phyloP scores from a whole-genome alignment of 805 yeast genomes.

The Henningerozyma blattae region DNA sequence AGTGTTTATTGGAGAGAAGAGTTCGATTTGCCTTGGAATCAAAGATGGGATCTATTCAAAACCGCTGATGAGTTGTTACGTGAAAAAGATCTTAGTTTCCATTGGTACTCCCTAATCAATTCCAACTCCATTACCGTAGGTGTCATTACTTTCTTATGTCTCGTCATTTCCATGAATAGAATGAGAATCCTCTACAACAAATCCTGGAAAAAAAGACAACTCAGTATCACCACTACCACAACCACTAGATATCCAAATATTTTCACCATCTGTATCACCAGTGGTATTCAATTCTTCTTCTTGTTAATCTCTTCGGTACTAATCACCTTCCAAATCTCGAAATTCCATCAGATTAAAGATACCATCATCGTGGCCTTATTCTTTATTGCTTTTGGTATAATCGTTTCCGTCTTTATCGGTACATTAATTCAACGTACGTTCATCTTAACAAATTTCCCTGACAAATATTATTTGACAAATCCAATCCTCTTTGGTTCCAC shows the following conservation, averaged over 20 bases:
- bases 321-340: slow-evolving; percentile 43
- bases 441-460: not conserved
- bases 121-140: not conserved
- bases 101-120: not conserved
- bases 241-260: slow-evolving; percentile 8
- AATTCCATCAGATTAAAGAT: slow-evolving; percentile 57
- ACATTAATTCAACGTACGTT: slow-evolving; percentile 18
- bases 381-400: slow-evolving; percentile 57
- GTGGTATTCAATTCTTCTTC: slow-evolving; percentile 64
- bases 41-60: slow-evolving; percentile 61
- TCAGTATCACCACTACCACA: too few species aligned
- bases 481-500: slow-evolving; percentile 38
- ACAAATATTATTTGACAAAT: not conserved
- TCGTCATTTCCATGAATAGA: too few species aligned
- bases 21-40: slow-evolving; percentile 44
- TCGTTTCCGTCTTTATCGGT: slow-evolving; percentile 64
- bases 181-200: too few species aligned
- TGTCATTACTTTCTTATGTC: too few species aligned
- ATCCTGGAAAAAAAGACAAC: too few species aligned
- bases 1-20: slow-evolving; percentile 88
- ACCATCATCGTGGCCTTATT: slow-evolving; percentile 49
- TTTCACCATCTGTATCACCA: slow-evolving; percentile 48
- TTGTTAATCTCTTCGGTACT: slow-evolving; percentile 51
- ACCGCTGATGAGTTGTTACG: slow-evolving; percentile 6
- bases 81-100: not conserved